These are phyloP conservation scores for Diaporthe aspalathi DNA, from an alignment of 2,329 filamentous ascomycete genomes.

Conservation along the genomic window DNA sequence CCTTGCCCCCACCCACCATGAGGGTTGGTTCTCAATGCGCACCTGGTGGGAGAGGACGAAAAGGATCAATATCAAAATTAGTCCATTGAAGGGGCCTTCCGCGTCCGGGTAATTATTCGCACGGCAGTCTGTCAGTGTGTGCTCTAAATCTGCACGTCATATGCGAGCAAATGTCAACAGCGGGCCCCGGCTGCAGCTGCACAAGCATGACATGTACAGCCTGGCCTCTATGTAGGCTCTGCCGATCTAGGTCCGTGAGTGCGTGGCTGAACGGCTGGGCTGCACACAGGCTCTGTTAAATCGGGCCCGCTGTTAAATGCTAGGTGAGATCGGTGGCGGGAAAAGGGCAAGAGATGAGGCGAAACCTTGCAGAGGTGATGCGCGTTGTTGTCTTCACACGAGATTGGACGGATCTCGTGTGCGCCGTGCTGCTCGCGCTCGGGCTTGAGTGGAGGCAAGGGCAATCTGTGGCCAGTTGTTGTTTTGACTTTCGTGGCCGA, in stretches of 20 bases:
- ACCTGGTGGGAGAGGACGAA: background rate
- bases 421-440: slow-evolving; percentile 11
- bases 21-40: background rate
- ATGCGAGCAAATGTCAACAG: slow-evolving; percentile 22
- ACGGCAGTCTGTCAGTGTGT: slow-evolving; percentile 3
- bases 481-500: slow-evolving; percentile 13
- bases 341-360: slow-evolving; percentile 2
- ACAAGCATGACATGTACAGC: slow-evolving; percentile 8
- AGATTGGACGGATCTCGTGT: background rate
- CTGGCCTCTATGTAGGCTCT: slow-evolving; percentile 4
- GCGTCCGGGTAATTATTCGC: slow-evolving; percentile 20
- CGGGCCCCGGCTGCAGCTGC: slow-evolving; percentile 23
- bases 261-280: slow-evolving; percentile 9
- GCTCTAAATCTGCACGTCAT: slow-evolving; percentile 14
- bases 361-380: slow-evolving; percentile 2
- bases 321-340: slow-evolving; percentile 1
- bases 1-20: background rate
- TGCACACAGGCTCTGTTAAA: background rate
- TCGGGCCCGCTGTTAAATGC: background rate
- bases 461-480: background rate
- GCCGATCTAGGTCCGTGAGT: slow-evolving; percentile 19
- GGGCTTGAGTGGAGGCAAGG: slow-evolving; percentile 14
- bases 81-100: background rate
- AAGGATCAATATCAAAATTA: background rate
- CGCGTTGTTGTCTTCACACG: background rate